phyloP scores from a whole-genome alignment of 106 monocot genomes.

The Acorus calamus region DNA sequence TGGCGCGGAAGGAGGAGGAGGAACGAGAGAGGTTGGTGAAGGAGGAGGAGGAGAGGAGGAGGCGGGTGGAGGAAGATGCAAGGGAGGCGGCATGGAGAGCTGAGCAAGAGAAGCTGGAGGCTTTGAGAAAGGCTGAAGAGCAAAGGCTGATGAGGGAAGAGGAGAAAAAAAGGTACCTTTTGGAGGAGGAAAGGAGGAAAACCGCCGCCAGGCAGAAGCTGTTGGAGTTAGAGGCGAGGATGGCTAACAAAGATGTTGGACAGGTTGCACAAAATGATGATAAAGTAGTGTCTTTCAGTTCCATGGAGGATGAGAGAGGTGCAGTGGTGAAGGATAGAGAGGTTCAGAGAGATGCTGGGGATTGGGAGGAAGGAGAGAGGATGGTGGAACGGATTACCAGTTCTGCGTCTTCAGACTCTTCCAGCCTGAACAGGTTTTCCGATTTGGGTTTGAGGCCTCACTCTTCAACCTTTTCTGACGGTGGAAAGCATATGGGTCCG shows the following conservation, averaged over 20 bases:
- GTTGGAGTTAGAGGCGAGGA: constrained; percentile 77
- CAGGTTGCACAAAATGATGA: constrained; percentile 25
- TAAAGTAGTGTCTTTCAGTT: constrained; percentile 5
- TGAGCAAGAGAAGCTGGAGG: constrained; percentile 76
- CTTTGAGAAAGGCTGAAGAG: constrained; percentile 57
- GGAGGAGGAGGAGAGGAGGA: constrained; percentile 70
- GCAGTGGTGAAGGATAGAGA: constrained; percentile 21
- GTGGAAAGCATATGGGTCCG: constrained; percentile 29
- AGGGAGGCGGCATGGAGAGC: constrained; percentile 68
- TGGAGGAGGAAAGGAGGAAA: constrained; percentile 92
- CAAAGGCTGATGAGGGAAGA: constrained; percentile 68
- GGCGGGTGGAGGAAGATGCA: constrained; percentile 64
- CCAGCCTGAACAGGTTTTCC: constrained; percentile 25
- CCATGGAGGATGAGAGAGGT: too few species aligned
- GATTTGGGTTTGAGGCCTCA: constrained; percentile 28
- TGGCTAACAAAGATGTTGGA: constrained; percentile 61
- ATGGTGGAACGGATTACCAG: constrained; percentile 38
- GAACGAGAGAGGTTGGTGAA: constrained; percentile 65
- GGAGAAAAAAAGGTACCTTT: constrained; percentile 47
- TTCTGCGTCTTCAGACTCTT: constrained; percentile 39
- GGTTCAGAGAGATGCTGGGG: constrained; percentile 20
- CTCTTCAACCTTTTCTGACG: constrained; percentile 31
- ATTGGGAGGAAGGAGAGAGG: constrained; percentile 57
- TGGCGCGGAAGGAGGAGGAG: constrained; percentile 78
- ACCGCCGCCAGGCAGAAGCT: constrained; percentile 76